Conservation (phyloP, 2,329 filamentous ascomycete genomes). For the Paecilomyces niveus region DNA sequence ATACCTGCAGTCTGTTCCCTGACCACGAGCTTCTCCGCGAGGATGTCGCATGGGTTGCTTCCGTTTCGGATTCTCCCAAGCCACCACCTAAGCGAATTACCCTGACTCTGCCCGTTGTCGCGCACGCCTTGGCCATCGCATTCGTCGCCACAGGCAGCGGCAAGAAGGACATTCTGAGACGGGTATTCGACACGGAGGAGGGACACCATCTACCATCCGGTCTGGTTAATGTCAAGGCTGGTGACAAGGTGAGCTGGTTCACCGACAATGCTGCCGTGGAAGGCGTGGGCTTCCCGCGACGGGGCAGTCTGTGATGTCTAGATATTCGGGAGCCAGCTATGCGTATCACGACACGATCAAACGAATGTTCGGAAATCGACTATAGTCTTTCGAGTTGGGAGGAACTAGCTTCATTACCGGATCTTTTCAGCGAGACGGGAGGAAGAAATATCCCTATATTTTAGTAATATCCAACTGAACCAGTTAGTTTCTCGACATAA, state of each 20-base stretch:
- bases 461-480: neutral
- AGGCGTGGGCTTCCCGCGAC: conserved; percentile 73
- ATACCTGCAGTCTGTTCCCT: conserved; percentile 95
- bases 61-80: conserved; percentile 91
- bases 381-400: neutral
- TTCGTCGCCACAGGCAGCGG: conserved; percentile 85
- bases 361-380: neutral
- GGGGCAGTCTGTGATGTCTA: conserved; percentile 52
- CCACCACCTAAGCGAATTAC: conserved; percentile 87
- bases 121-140: conserved; percentile 75
- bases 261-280: conserved; percentile 80
- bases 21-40: conserved; percentile 81
- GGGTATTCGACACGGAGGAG: conserved; percentile 77
- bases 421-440: too few species aligned
- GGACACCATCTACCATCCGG: conserved; percentile 71
- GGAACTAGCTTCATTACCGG: too few species aligned
- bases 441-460: neutral
- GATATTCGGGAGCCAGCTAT: neutral
- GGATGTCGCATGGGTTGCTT: conserved; percentile 81
- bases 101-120: conserved; percentile 82
- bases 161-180: conserved; percentile 87
- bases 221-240: conserved; percentile 75
- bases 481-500: too few species aligned
- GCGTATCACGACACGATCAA: neutral
- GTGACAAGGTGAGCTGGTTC: conserved; percentile 92